Evolutionary conservation across 257 asterid genomes (phyloP), one percentile per base, ranked within the genome.

Genomic region (Ophiorrhiza pumila): DNA sequence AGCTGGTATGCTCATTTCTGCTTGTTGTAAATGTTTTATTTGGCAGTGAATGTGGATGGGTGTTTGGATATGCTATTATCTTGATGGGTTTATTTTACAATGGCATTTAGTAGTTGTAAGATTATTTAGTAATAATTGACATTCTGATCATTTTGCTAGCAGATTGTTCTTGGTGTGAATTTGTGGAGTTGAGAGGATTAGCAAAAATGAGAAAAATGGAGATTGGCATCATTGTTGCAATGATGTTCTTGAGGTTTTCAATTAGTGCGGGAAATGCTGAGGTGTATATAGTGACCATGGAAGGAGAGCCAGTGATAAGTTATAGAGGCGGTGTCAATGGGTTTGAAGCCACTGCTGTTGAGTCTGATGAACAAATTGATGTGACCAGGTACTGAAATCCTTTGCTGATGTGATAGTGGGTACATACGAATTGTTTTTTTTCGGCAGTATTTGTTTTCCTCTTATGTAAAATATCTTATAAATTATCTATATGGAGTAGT

Each of bases 271-370:
- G 85, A 60, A 82, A 77, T 69, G 87, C 95, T 25, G 99, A 95
- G 75, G 76, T 95, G 65, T 95, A 87, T 81, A 90, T 95, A 13
- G 97, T 90, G 62, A 92, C 85, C 9, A 60, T 95, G 71, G 99
- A 95, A 82, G 99, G 97, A 52, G 99, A 95, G 82, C 98, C 99
- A 31, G 97, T 95, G 59, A 79, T 90, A 77, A 92, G 96, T 81
- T 95, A 95, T 71, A 81, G 63, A 74, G 99, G 99, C 23, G 99
- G 96, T 50, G 82, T 89, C 71, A 63, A 71, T 77, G 99, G 99
- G 46, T 95, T 87, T 72, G 99, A 92, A 81, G 98, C 97, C 62
- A 95, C 98, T 79, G 98, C 99, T 29, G 86, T 84, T 3, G 99
- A 95, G 66, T 83, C 89, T 52, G 97, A 89, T 74, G 92, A 86